Evolutionary conservation across 176 grass and related monocot genomes (phyloP).

Genomic region (Phoenix roebelenii): DNA sequence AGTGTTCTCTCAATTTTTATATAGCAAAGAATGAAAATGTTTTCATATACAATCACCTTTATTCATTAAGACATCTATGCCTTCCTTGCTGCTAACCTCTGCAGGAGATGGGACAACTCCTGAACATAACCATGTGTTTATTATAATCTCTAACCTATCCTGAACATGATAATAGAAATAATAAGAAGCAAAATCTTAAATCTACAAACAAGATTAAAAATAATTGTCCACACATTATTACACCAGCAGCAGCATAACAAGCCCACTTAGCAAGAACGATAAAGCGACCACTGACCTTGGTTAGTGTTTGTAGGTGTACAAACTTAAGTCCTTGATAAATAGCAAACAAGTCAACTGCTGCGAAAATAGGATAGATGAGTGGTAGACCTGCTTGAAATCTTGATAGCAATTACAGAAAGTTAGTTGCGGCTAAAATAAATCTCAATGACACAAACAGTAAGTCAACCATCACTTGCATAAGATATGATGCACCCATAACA

Average conservation of each 20-base stretch:
- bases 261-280: too few relatives aligned
- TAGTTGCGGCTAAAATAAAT: neutral
- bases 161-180: neutral
- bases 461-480: too few relatives aligned
- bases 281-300: constrained; percentile 4
- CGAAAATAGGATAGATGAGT: constrained; percentile 4
- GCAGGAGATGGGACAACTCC: constrained; percentile 4
- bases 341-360: constrained; percentile 2
- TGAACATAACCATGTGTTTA: neutral
- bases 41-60: neutral
- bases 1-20: neutral
- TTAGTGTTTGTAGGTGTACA: constrained; percentile 10
- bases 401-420: neutral
- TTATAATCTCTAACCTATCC: constrained; percentile 6
- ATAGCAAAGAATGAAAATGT: neutral
- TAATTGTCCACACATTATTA: too few relatives aligned
- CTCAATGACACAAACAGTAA: too few relatives aligned
- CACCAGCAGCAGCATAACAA: too few relatives aligned
- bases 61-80: neutral
- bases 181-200: neutral
- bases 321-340: constrained; percentile 4
- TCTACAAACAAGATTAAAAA: neutral
- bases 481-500: too few relatives aligned
- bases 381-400: constrained; percentile 10
- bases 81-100: constrained; percentile 5